Conservation (phyloP, 768 basidiomycete genomes). For the Hypsizygus marmoreus region DNA sequence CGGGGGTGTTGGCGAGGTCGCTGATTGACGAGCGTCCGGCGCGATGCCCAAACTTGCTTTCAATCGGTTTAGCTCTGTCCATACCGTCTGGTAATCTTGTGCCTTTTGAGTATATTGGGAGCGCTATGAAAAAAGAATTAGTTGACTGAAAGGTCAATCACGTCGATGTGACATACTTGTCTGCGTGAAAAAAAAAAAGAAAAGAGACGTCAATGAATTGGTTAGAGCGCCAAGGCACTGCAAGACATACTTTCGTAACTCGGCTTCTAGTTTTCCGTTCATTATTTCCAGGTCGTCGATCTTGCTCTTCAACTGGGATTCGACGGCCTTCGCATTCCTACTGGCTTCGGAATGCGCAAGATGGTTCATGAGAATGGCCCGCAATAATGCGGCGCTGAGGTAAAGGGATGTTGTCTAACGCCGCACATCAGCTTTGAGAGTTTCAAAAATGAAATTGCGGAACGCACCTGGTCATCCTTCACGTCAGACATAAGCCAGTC, state of each 20-base stretch:
- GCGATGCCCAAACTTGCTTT: conserved; percentile 45
- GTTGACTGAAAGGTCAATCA: conserved; percentile 6
- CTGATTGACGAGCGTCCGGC: conserved; percentile 31
- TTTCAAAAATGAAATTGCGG: conserved; percentile 16
- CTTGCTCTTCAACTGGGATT: conserved; percentile 62
- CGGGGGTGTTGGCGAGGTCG: conserved; percentile 36
- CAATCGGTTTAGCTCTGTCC: conserved; percentile 62
- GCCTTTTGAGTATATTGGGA: conserved; percentile 64
- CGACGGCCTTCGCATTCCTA: conserved; percentile 63
- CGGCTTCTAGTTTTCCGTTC: conserved; percentile 63
- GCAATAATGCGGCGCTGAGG: conserved; percentile 76
- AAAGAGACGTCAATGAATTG: conserved; percentile 20
- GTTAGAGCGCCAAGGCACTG: conserved; percentile 9
- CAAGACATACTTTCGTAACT: conserved; percentile 67
- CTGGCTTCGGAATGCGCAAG: conserved; percentile 77
- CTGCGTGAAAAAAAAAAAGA: conserved; percentile 39
- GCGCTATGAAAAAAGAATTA: conserved; percentile 42
- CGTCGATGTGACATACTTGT: conserved; percentile 53
- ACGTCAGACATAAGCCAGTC: conserved; percentile 68
- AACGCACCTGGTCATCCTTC: conserved; percentile 67
- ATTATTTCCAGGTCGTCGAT: conserved; percentile 64
- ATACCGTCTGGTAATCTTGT: conserved; percentile 70
- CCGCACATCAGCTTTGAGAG: conserved; percentile 5
- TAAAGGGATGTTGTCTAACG: conserved; percentile 56
- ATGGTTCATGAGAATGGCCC: conserved; percentile 83